phyloP scores from a whole-genome alignment of 1,284 basidiomycete genomes.

The Heimioporus retisporus region DNA sequence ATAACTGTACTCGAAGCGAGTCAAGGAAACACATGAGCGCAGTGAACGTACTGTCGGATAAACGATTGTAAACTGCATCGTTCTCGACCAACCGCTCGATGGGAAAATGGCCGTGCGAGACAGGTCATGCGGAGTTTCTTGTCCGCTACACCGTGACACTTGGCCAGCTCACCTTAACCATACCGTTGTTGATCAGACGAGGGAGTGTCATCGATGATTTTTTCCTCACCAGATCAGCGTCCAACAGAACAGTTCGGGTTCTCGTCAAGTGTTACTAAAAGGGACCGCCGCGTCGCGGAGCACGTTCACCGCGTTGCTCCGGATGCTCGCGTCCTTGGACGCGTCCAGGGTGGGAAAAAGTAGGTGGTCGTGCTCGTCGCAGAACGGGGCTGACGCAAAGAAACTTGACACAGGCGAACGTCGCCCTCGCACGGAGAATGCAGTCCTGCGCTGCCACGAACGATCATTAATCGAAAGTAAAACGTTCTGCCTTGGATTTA shows the following conservation, averaged over 20 bases:
- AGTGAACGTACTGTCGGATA: conserved; percentile 73
- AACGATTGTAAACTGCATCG: conserved; percentile 99
- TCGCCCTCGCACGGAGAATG: too few species aligned
- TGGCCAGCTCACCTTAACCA: conserved; percentile 99
- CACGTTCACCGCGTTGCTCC: conserved; percentile 97
- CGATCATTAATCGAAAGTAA: too few species aligned
- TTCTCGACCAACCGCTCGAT: conserved; percentile 96
- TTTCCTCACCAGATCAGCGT: conserved; percentile 93
- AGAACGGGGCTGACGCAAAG: conserved; percentile 95
- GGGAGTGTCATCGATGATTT: conserved; percentile 99
- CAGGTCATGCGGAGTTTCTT: conserved; percentile 90
- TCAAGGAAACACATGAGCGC: not conserved
- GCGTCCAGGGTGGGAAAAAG: conserved; percentile 96
- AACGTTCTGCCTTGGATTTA: too few species aligned
- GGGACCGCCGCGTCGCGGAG: conserved; percentile 98
- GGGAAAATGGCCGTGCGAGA: conserved; percentile 96
- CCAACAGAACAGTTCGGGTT: conserved; percentile 96
- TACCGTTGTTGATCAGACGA: conserved; percentile 97
- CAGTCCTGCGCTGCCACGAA: too few species aligned
- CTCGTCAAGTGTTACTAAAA: conserved; percentile 98
- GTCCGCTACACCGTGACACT: conserved; percentile 98
- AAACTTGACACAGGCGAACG: too few species aligned
- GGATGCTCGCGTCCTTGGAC: conserved; percentile 89
- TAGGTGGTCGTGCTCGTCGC: conserved; percentile 89
- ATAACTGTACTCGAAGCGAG: conserved; percentile 68